Conservation (phyloP, 257 asterid genomes). For the Plantago major region DNA sequence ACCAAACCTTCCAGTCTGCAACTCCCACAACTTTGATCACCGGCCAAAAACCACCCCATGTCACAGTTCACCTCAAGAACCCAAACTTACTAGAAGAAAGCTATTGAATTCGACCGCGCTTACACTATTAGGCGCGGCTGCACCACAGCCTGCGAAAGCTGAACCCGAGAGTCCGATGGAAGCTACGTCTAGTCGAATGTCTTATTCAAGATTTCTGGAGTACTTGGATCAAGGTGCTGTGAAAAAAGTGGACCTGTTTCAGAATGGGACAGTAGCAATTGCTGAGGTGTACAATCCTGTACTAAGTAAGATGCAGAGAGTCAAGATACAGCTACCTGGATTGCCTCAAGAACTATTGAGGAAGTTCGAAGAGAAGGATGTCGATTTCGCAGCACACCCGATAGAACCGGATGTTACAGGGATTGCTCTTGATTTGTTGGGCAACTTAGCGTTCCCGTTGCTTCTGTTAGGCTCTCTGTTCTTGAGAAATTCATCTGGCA, state of each 20-base stretch:
- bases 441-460: conserved; percentile 59
- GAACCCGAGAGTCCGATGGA: conserved; percentile 43
- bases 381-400: conserved; percentile 55
- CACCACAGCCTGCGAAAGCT: conserved; percentile 28
- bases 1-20: conserved; percentile 40
- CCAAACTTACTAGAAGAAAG: conserved; percentile 37
- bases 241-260: conserved; percentile 52
- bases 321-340: conserved; percentile 55
- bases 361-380: conserved; percentile 46
- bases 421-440: conserved; percentile 41
- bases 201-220: conserved; percentile 60
- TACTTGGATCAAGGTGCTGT: conserved; percentile 53
- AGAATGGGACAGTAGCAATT: conserved; percentile 54
- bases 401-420: conserved; percentile 28
- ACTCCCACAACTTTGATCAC: conserved; percentile 35
- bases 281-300: conserved; percentile 54
- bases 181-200: conserved; percentile 50
- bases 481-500: conserved; percentile 33
- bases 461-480: conserved; percentile 40
- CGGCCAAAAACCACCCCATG: conserved; percentile 16
- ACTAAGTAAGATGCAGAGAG: conserved; percentile 48
- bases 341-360: conserved; percentile 47
- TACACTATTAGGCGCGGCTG: conserved; percentile 35
- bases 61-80: conserved; percentile 16
- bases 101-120: conserved; percentile 32